Evolutionary conservation across 2,329 filamentous ascomycete genomes (phyloP), one percentile per base, ranked within the genome.

Genomic region (Scopulariopsis brevicaulis): DNA sequence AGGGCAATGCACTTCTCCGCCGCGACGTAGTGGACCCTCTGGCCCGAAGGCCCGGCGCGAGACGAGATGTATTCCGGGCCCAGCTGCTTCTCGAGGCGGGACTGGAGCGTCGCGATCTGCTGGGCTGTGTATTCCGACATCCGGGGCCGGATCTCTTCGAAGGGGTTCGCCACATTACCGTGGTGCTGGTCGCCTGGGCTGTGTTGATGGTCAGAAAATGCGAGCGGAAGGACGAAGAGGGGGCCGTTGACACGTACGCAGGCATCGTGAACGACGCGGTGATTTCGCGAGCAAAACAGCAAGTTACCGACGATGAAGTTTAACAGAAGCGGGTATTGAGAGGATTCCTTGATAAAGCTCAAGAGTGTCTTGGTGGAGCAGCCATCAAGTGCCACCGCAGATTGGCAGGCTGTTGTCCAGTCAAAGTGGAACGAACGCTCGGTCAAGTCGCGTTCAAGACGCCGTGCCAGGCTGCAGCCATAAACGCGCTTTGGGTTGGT

Each of bases 1-100:
- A 96, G 85, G 59, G 89, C 88, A 69, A 99, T 99, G 68, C 89
- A 92, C 74, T 99, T 99, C 68, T 97, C 93, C 1, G 91, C 92
- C n/a, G 91, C 85, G 56, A 99, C 79, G 72, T 99, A 99, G 69
- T 96, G 90, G 20, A 99, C 89, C 68, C 89, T 93, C 62, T 86
- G 83, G 55, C 92, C 92, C 11, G 86, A 87, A 14, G 91, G 87
- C 2, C 94, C 94, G 15, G 87, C 78, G 66, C 94, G 82, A 50
- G 90, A 83, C 2, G 93, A 97, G 59, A 99, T 89, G 70, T 95
- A 99, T 73, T 99, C 95, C 0, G 94, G 94, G 0, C 94, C 94
- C 12, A 99, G 83, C 68, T 96, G 92, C 68, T 92, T 95, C 68
- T 97, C 89, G 34, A 99, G 82, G 35, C 90, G 85, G 63, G 84